These are phyloP conservation scores for Beauveria asiatica DNA, from an alignment of 2,329 filamentous ascomycete genomes.

Conservation along the genomic window DNA sequence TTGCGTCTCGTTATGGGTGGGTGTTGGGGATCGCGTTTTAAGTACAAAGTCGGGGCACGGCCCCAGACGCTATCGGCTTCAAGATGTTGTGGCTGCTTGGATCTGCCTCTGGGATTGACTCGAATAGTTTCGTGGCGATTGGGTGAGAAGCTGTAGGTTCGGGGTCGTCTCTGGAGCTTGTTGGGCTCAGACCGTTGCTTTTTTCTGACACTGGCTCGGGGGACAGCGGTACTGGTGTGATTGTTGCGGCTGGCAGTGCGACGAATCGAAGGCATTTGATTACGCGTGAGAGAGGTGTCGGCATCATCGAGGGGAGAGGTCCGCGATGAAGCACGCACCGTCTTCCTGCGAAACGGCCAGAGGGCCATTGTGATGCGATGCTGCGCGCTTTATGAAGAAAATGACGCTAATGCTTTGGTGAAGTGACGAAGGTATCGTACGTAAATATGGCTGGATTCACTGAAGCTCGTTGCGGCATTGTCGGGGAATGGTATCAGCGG, in stretches of 20 bases:
- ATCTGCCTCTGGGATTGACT: conserved; percentile 24
- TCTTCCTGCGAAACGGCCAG: conserved; percentile 41
- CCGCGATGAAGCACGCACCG: conserved; percentile 53
- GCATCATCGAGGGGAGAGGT: conserved; percentile 45
- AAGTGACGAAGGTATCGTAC: neutral
- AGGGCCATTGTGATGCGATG: conserved; percentile 12
- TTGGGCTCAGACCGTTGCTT: conserved; percentile 38
- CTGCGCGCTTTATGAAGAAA: neutral
- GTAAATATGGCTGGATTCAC: neutral
- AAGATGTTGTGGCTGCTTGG: conserved; percentile 5
- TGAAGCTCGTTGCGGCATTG: conserved; percentile 7
- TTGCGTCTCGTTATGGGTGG: conserved; percentile 52
- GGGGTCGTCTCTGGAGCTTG: conserved; percentile 38
- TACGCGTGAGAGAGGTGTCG: conserved; percentile 20
- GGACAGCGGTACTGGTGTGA: conserved; percentile 23
- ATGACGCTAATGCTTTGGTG: neutral
- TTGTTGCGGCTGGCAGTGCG: conserved; percentile 17
- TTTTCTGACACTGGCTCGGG: conserved; percentile 25
- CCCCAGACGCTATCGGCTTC: conserved; percentile 20
- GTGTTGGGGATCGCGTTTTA: conserved; percentile 49
- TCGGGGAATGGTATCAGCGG: neutral
- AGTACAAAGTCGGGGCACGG: conserved; percentile 44
- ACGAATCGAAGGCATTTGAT: neutral
- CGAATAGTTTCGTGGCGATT: conserved; percentile 47
- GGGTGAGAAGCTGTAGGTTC: conserved; percentile 55